Conservation (phyloP, 306 rosid species). For the Fagus sylvatica region DNA sequence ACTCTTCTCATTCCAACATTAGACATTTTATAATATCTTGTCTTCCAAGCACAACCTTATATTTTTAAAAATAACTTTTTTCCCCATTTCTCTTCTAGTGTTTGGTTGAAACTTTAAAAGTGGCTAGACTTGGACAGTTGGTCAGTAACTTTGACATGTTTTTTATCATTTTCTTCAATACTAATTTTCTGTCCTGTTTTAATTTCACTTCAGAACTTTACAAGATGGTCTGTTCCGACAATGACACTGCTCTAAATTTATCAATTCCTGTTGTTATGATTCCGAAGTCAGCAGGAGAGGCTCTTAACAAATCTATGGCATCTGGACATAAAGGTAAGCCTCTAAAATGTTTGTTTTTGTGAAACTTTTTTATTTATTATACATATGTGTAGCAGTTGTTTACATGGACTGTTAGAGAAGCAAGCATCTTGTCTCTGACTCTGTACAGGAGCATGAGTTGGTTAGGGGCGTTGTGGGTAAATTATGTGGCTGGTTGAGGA, state of each 20-base stretch:
- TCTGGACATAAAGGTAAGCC: conserved; percentile 60
- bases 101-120: background rate
- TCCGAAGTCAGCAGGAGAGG: conserved; percentile 58
- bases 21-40: background rate
- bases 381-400: background rate
- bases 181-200: conserved; percentile 2
- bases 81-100: background rate
- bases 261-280: conserved; percentile 76
- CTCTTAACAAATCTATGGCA: conserved; percentile 40
- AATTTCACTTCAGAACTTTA: conserved; percentile 49
- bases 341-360: conserved; percentile 19
- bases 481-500: conserved; percentile 1
- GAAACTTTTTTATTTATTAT: background rate
- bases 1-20: background rate
- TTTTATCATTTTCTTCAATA: conserved; percentile 1
- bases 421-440: background rate
- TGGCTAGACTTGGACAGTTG: background rate
- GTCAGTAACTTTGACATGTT: background rate
- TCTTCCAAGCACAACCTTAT: background rate
- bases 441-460: background rate
- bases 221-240: conserved; percentile 67
- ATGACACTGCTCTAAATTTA: conserved; percentile 37
- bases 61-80: background rate
- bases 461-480: background rate
- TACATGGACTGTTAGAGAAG: background rate